A percentile compares a stretch with the other conserved stretches of the same genome.
phyloP scores from a whole-genome alignment of 169 alveolate species.

The Cryptosporidium bovis region DNA sequence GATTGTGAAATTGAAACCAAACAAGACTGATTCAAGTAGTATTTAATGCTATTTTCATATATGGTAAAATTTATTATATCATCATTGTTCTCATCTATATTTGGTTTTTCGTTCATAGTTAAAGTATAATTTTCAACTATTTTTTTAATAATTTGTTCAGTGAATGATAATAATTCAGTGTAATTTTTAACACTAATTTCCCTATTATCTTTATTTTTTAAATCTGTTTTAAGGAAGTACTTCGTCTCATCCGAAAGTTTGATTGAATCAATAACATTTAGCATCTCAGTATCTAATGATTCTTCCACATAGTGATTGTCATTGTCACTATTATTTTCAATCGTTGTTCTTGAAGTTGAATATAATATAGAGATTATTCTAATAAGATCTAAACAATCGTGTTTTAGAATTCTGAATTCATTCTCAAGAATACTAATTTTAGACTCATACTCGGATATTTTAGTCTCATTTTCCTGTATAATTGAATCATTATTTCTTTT shows the following conservation, averaged over 20 bases:
- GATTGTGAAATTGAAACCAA: conserved; percentile 6
- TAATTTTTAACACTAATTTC: too few species aligned
- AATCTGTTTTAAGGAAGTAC: background rate
- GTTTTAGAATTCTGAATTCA: conserved; percentile 11
- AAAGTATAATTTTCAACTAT: background rate
- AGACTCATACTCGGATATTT: conserved; percentile 6
- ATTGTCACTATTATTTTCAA: background rate
- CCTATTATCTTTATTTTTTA: background rate
- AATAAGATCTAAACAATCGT: conserved; percentile 19
- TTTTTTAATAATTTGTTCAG: background rate
- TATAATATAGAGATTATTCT: conserved; percentile 12
- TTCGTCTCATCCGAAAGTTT: conserved; percentile 19
- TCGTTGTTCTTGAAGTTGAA: background rate
- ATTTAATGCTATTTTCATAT: background rate
- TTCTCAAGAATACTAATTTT: conserved; percentile 11
- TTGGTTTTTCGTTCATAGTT: background rate
- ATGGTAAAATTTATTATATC: background rate
- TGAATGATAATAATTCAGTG: background rate
- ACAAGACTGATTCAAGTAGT: background rate
- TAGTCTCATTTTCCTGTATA: conserved; percentile 12
- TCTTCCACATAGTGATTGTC: background rate
- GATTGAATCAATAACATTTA: conserved; percentile 2
- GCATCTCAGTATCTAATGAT: background rate
- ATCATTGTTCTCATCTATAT: background rate
- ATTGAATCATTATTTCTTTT: background rate